These are phyloP conservation scores for Kandelia obovata DNA, from an alignment of 345 rosid genomes.

Conservation along the genomic window DNA sequence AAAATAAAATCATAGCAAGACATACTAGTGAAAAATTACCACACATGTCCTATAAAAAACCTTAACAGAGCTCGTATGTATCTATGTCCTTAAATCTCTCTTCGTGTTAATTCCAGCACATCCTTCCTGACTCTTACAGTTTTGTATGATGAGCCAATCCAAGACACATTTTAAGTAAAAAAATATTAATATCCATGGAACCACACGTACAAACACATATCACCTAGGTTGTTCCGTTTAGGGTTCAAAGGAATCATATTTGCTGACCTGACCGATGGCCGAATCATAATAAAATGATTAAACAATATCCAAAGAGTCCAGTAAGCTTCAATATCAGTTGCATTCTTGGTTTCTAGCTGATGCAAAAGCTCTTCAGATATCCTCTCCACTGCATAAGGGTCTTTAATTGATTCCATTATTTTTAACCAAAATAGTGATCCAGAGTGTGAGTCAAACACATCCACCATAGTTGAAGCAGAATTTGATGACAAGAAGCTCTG, in stretches of 20 bases:
- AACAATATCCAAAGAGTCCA: conserved; percentile 81
- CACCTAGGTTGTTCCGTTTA: background rate
- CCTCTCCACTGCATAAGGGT: conserved; percentile 74
- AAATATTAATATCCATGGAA: background rate
- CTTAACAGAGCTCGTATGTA: background rate
- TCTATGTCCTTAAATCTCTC: background rate
- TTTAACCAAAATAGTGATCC: conserved; percentile 57
- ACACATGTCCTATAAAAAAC: background rate
- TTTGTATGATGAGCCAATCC: background rate
- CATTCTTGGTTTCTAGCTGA: conserved; percentile 56
- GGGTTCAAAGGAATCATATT: conserved; percentile 5
- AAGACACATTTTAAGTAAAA: background rate
- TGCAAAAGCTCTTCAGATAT: conserved; percentile 73
- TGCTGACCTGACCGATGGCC: conserved; percentile 63
- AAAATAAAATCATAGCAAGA: background rate
- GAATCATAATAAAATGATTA: conserved; percentile 38
- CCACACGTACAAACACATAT: too few relatives aligned
- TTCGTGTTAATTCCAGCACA: background rate
- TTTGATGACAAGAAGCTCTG: conserved; percentile 46
- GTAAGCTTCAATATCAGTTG: conserved; percentile 73
- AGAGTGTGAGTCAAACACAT: conserved; percentile 42
- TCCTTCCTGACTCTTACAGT: background rate
- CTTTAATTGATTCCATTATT: conserved; percentile 66
- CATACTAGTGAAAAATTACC: background rate
- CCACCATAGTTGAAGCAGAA: conserved; percentile 31